These are phyloP conservation scores for Umbelopsis isabellina DNA, from an alignment of 192 early-diverging fungal species.

Conservation along the genomic window DNA sequence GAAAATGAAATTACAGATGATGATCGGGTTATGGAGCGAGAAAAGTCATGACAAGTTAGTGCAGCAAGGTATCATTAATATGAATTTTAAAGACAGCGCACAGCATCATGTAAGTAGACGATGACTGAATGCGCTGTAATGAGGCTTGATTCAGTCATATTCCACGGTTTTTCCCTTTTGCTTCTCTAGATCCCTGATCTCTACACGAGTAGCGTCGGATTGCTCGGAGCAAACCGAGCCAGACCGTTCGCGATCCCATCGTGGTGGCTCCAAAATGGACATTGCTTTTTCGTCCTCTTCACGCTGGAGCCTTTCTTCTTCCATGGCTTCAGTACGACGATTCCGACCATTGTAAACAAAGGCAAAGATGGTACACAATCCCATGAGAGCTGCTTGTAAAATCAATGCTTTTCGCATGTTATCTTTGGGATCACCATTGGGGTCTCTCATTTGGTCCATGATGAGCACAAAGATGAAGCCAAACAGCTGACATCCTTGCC, in stretches of 20 bases:
- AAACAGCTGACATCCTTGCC: constrained; percentile 39
- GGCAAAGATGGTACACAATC: constrained; percentile 20
- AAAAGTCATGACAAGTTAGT: too few relatives aligned
- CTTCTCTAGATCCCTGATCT: background rate
- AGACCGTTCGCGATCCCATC: background rate
- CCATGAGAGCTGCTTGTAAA: constrained; percentile 28
- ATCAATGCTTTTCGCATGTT: constrained; percentile 34
- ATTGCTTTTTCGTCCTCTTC: constrained; percentile 2
- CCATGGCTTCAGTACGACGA: constrained; percentile 27
- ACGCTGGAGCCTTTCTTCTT: background rate
- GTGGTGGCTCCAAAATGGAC: background rate
- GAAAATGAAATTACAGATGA: too few relatives aligned
- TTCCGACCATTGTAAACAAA: constrained; percentile 32
- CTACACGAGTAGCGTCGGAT: constrained; percentile 10
- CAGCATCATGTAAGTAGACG: too few relatives aligned
- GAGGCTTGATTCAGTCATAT: background rate
- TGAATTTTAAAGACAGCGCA: too few relatives aligned
- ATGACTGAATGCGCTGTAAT: too few relatives aligned
- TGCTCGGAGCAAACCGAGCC: background rate
- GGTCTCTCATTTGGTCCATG: constrained; percentile 35
- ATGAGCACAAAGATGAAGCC: constrained; percentile 35
- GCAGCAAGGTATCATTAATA: too few relatives aligned
- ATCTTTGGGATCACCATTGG: constrained; percentile 22
- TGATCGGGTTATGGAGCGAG: too few relatives aligned
- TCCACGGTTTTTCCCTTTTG: constrained; percentile 2